Percentiles rank a stretch among this genome's conserved stretches.
These are phyloP conservation scores for Lizonia empirigonia DNA, from an alignment of 2,329 filamentous ascomycete species.

Conservation along the genomic window DNA sequence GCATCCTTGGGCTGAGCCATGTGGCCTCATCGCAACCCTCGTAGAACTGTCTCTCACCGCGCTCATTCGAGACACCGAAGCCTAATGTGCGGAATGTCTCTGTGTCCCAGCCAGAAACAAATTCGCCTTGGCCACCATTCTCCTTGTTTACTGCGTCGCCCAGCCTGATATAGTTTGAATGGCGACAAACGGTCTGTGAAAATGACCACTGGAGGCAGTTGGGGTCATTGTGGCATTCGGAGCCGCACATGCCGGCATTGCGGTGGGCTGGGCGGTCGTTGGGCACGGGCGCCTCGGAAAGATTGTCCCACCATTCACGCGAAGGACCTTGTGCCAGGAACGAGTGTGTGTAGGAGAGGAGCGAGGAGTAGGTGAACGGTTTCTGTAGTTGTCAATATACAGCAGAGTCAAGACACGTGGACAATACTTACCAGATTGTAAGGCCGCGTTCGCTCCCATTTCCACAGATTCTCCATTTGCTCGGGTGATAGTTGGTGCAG, in stretches of 20 bases:
- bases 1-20: conserved; percentile 46
- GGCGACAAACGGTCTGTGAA: conserved; percentile 47
- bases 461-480: conserved; percentile 58
- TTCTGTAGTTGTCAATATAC: conserved; percentile 26
- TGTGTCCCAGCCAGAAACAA: conserved; percentile 48
- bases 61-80: conserved; percentile 42
- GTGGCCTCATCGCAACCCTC: conserved; percentile 46
- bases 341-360: conserved; percentile 46
- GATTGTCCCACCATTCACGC: conserved; percentile 46
- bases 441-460: conserved; percentile 52
- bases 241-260: conserved; percentile 42
- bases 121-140: conserved; percentile 44
- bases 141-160: conserved; percentile 42
- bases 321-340: conserved; percentile 41
- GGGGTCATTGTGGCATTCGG: conserved; percentile 41
- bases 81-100: conserved; percentile 45
- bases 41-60: conserved; percentile 37
- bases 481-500: conserved; percentile 49
- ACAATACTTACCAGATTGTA: conserved; percentile 36
- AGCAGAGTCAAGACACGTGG: background rate
- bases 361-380: conserved; percentile 46
- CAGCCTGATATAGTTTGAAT: conserved; percentile 45
- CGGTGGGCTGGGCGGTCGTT: conserved; percentile 44
- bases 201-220: conserved; percentile 47
- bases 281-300: conserved; percentile 39